A percentile compares a stretch with the other conserved stretches of the same genome.
Conservation (phyloP, 2,329 filamentous ascomycete genomes). For the Sarocladium oryzae region DNA sequence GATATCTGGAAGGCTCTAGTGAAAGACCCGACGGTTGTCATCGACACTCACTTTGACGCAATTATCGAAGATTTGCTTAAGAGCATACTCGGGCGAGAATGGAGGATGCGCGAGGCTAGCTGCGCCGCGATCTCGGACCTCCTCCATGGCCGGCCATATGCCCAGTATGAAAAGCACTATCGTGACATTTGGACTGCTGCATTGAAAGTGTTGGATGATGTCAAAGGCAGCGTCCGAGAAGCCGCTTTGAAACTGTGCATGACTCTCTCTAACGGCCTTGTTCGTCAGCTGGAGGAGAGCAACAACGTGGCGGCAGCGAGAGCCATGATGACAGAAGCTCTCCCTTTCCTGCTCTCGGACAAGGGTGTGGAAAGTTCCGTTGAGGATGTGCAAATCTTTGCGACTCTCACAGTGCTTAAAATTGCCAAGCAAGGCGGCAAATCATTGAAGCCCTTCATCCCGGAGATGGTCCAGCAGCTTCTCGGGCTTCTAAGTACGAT, state of each 20-base stretch:
- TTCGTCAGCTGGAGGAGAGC: constrained; percentile 77
- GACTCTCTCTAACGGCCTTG: constrained; percentile 75
- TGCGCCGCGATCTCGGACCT: constrained; percentile 86
- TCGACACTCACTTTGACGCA: constrained; percentile 76
- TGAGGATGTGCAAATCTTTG: constrained; percentile 79
- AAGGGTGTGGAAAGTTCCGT: constrained; percentile 85
- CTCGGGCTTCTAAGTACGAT: constrained; percentile 78
- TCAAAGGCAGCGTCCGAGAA: constrained; percentile 81
- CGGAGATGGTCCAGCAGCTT: constrained; percentile 73
- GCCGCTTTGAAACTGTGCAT: constrained; percentile 79
- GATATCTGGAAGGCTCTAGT: constrained; percentile 97
- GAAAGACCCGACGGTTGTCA: constrained; percentile 70
- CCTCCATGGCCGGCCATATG: constrained; percentile 69
- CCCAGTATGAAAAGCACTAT: constrained; percentile 77
- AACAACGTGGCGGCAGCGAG: constrained; percentile 60
- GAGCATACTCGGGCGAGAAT: constrained; percentile 84
- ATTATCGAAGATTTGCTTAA: constrained; percentile 84
- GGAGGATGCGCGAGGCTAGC: constrained; percentile 87
- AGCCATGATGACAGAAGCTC: constrained; percentile 75
- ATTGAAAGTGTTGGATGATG: constrained; percentile 90
- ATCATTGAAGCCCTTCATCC: constrained; percentile 71
- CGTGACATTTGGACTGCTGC: constrained; percentile 78
- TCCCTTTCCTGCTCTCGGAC: constrained; percentile 85
- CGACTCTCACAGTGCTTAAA: constrained; percentile 75
- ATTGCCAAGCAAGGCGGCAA: constrained; percentile 86